Percentiles rank a stretch among this genome's conserved stretches.
phyloP scores from a whole-genome alignment of 202 grass and related monocot genomes.

The Eragrostis tef region DNA sequence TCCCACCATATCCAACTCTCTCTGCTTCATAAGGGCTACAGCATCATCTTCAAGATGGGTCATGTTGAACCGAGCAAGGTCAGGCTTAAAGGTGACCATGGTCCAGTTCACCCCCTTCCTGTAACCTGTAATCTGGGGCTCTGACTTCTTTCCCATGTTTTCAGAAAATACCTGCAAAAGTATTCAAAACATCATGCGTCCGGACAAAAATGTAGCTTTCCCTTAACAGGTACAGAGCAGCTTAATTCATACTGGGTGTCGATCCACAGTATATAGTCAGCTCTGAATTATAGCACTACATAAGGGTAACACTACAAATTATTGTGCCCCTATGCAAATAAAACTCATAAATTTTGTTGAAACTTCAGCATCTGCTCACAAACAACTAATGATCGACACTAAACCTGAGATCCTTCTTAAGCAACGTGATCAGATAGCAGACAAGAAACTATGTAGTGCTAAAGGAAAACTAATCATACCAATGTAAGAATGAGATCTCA shows the following conservation, averaged over 20 bases:
- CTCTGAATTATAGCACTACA: no score
- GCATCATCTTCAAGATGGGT: conserved; percentile 75
- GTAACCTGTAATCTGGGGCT: conserved; percentile 75
- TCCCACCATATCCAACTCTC: conserved; percentile 91
- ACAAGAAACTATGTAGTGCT: no score
- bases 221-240: background rate
- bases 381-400: background rate
- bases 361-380: background rate
- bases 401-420: background rate
- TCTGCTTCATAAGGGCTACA: conserved; percentile 86
- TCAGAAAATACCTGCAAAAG: conserved; percentile 69
- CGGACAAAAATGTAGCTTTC: background rate
- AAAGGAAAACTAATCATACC: no score
- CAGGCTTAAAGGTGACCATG: conserved; percentile 79
- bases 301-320: background rate
- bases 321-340: background rate
- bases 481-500: no score
- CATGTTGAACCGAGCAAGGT: conserved; percentile 87
- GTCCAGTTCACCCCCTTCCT: conserved; percentile 68
- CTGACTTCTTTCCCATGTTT: conserved; percentile 85
- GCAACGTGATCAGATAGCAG: no score
- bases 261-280: no score
- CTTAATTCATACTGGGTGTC: background rate
- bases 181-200: background rate
- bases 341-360: background rate